Conservation (phyloP, 2,329 filamentous ascomycete species). For the Paraphaeosphaeria sporulosa region DNA sequence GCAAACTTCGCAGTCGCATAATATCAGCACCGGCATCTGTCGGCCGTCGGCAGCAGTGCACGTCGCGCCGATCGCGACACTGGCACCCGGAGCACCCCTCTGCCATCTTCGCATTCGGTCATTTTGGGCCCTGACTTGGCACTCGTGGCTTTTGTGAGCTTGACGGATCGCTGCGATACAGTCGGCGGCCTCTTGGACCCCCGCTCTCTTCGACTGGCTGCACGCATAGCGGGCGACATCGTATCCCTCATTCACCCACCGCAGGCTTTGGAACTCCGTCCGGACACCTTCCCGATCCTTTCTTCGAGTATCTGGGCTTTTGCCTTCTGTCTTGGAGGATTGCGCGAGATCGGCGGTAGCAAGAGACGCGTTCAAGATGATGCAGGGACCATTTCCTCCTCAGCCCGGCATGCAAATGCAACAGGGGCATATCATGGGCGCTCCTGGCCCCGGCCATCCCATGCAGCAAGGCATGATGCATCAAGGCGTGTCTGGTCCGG, state of each 20-base stretch:
- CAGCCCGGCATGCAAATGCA: constrained; percentile 76
- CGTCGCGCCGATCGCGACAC: constrained; percentile 30
- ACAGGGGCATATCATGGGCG: constrained; percentile 69
- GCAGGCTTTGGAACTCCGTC: background rate
- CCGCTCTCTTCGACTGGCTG: constrained; percentile 22
- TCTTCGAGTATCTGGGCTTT: constrained; percentile 4
- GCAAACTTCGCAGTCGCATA: constrained; percentile 26
- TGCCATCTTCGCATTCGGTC: constrained; percentile 8
- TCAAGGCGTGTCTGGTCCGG: constrained; percentile 76
- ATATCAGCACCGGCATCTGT: constrained; percentile 37
- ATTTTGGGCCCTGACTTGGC: background rate
- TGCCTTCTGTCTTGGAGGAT: constrained; percentile 14
- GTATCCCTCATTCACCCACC: constrained; percentile 10
- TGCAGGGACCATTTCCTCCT: constrained; percentile 75
- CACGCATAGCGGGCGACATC: constrained; percentile 23
- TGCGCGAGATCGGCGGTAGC: constrained; percentile 25
- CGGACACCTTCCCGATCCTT: background rate
- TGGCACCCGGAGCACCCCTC: constrained; percentile 25
- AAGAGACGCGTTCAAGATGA: constrained; percentile 61
- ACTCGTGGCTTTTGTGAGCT: background rate
- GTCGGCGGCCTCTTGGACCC: background rate
- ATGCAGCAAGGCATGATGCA: constrained; percentile 75
- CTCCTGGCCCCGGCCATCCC: constrained; percentile 73
- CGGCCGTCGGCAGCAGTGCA: constrained; percentile 25
- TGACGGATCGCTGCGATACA: background rate